These are phyloP conservation scores for Aquilaria sinensis DNA, from an alignment of 345 rosid genomes.

Conservation along the genomic window DNA sequence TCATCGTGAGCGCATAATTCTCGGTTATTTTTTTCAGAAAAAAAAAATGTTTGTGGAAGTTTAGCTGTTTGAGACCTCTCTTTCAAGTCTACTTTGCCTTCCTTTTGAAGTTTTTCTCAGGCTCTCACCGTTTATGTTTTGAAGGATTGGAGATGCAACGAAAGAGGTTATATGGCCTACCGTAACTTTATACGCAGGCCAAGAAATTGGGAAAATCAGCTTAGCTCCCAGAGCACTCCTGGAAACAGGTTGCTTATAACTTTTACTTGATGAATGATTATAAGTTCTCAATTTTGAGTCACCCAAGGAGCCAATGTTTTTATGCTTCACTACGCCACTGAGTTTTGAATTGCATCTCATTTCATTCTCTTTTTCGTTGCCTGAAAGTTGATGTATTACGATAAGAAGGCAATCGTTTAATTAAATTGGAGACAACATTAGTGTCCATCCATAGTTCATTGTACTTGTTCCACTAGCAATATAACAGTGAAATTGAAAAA, in stretches of 20 bases:
- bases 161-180: conserved; percentile 77
- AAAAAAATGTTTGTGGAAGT: neutral
- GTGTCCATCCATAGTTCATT: too few relatives aligned
- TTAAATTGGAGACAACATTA: too few relatives aligned
- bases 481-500: too few relatives aligned
- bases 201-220: conserved; percentile 64
- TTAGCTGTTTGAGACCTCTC: neutral
- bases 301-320: neutral
- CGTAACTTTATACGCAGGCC: conserved; percentile 85
- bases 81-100: neutral
- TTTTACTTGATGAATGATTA: conserved; percentile 13
- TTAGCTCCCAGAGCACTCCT: conserved; percentile 73
- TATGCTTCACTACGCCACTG: neutral
- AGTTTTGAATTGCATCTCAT: neutral
- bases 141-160: conserved; percentile 97
- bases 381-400: neutral
- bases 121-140: conserved; percentile 3
- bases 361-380: neutral
- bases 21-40: neutral
- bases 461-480: too few relatives aligned
- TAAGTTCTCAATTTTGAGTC: neutral
- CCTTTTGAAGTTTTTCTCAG: too few relatives aligned
- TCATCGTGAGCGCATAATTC: neutral
- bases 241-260: conserved; percentile 65
- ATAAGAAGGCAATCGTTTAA: neutral